These are phyloP conservation scores for Chalara sp. DNA, from an alignment of 2,329 filamentous ascomycete genomes.

Conservation along the genomic window DNA sequence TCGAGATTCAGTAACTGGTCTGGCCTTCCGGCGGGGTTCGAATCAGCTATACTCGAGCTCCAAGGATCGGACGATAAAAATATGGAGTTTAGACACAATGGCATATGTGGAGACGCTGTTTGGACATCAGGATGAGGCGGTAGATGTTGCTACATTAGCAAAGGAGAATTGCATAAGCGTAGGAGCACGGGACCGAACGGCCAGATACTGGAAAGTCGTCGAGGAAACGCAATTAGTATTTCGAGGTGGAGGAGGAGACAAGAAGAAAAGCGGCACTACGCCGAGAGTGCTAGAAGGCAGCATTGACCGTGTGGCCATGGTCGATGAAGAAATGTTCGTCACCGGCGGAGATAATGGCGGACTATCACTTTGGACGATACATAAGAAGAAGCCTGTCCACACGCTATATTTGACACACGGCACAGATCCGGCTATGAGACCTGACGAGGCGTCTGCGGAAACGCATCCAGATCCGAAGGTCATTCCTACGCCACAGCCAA, in stretches of 20 bases:
- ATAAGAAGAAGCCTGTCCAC: slow-evolving; percentile 92
- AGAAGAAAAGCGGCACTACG: slow-evolving; percentile 34
- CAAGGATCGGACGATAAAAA: slow-evolving; percentile 88
- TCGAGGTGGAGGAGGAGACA: slow-evolving; percentile 67
- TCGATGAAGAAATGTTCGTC: slow-evolving; percentile 83
- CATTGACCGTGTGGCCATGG: slow-evolving; percentile 85
- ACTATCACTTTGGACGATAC: slow-evolving; percentile 77
- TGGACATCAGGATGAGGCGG: slow-evolving; percentile 86
- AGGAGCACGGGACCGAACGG: slow-evolving; percentile 84
- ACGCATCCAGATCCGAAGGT: slow-evolving; percentile 51
- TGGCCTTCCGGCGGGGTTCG: slow-evolving; percentile 79
- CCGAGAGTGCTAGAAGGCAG: slow-evolving; percentile 60
- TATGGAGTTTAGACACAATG: slow-evolving; percentile 87
- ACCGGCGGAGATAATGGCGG: slow-evolving; percentile 90
- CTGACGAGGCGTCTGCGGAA: slow-evolving; percentile 70
- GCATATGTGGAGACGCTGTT: slow-evolving; percentile 95
- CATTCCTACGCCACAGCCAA: slow-evolving; percentile 59
- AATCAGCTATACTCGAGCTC: slow-evolving; percentile 92
- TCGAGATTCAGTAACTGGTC: slow-evolving; percentile 75
- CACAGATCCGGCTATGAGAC: slow-evolving; percentile 62
- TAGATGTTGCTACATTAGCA: slow-evolving; percentile 75
- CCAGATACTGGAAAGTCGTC: slow-evolving; percentile 89
- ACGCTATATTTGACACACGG: slow-evolving; percentile 79
- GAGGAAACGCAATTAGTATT: slow-evolving; percentile 96
- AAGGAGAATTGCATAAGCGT: slow-evolving; percentile 88